A percentile compares a stretch with the other conserved stretches of the same genome.
Conservation (phyloP, 1,284 basidiomycete species). For the Ustilago curta region DNA sequence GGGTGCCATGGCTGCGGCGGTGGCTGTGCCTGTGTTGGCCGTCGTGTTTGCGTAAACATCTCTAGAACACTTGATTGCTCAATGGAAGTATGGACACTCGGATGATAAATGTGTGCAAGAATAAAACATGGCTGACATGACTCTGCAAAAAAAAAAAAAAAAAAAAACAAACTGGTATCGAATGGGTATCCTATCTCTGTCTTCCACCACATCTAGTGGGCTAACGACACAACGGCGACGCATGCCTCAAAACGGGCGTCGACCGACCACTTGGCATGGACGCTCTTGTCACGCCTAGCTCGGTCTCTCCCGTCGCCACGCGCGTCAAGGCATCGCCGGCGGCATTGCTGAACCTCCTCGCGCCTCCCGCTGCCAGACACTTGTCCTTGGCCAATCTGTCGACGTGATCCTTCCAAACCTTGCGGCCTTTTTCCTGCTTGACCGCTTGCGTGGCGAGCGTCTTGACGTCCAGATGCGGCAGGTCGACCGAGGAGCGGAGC, state of each 20-base stretch:
- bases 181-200: not conserved
- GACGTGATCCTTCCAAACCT: slow-evolving; percentile 41
- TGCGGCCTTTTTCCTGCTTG: slow-evolving; percentile 27
- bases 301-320: slow-evolving; percentile 19
- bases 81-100: too few relatives aligned
- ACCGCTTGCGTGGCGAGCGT: slow-evolving; percentile 29
- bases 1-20: not conserved
- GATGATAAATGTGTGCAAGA: too few relatives aligned
- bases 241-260: not conserved
- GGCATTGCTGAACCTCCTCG: slow-evolving; percentile 11
- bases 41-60: slow-evolving; percentile 5
- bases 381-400: slow-evolving; percentile 31
- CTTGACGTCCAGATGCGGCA: slow-evolving; percentile 35
- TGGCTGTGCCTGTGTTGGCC: slow-evolving; percentile 3
- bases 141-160: not conserved
- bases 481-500: slow-evolving; percentile 12
- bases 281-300: slow-evolving; percentile 5
- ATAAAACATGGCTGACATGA: too few relatives aligned
- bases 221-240: slow-evolving; percentile 2
- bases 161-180: not conserved
- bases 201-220: not conserved
- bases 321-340: slow-evolving; percentile 11
- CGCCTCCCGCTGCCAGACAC: slow-evolving; percentile 6
- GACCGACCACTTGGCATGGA: slow-evolving; percentile 3
- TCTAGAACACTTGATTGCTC: too few relatives aligned